Percentiles rank a stretch among this genome's conserved stretches.
Conservation (phyloP, 352 stramenopile genomes). For the Globisporangium apiculatum region DNA sequence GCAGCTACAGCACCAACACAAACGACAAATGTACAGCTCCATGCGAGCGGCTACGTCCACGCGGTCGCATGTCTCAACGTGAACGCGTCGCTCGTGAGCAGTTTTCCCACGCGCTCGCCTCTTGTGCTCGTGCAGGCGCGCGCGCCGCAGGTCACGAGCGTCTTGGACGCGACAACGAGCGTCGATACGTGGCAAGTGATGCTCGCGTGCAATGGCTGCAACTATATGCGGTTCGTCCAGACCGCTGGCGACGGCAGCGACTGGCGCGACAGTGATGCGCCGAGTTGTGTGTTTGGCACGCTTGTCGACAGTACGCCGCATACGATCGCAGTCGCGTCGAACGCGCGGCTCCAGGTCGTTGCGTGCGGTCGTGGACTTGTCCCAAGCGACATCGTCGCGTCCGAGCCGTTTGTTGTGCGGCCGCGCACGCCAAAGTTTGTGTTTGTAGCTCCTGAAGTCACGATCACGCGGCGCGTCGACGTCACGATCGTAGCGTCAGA, state of each 20-base stretch:
- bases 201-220: conserved; percentile 29
- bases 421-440: conserved; percentile 32
- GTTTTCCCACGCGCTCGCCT: conserved; percentile 37
- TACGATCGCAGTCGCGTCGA: conserved; percentile 21
- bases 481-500: conserved; percentile 27
- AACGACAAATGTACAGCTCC: conserved; percentile 13
- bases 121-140: conserved; percentile 35
- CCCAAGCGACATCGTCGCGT: conserved; percentile 24
- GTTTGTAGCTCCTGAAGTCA: conserved; percentile 25
- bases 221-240: conserved; percentile 39
- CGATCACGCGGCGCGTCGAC: conserved; percentile 35
- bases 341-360: conserved; percentile 34
- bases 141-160: conserved; percentile 23
- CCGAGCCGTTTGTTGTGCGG: conserved; percentile 19
- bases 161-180: conserved; percentile 17
- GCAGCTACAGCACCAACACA: conserved; percentile 2
- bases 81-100: conserved; percentile 26
- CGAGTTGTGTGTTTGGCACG: conserved; percentile 38
- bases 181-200: conserved; percentile 35
- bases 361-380: conserved; percentile 32
- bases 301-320: conserved; percentile 9
- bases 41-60: conserved; percentile 43
- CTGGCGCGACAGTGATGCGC: conserved; percentile 4
- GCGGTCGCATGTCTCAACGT: conserved; percentile 37
- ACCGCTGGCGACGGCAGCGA: background rate